Evolutionary conservation across 495 filamentous ascomycete genomes (phyloP), one percentile per base, ranked within the genome.

Genomic region (Trichocladium antarcticum): DNA sequence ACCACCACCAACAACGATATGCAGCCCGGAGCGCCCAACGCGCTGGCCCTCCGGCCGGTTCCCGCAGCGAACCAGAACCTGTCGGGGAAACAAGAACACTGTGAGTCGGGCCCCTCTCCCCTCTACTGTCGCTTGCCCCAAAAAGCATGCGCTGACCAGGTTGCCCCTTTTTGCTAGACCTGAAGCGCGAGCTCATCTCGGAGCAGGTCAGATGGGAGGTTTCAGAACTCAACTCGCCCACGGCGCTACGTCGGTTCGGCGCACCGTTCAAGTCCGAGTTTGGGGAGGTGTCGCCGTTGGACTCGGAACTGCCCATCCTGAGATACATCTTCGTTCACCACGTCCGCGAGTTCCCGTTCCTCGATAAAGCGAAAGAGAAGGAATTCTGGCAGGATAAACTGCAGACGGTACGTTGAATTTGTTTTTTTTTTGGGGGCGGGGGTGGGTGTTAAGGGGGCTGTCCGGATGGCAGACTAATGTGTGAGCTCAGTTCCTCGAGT

Each of bases 351-450:
- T 98, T 98, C 55, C 92, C 92, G 0, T 98, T 98, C 62, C 76
- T 98, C 44, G 87, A 97, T 64, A 83, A 89, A 73, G 92, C 92
- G 20, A 83, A 78, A 53, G 92, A 98, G 75, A 94, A 95, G 75
- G 90, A 98, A 64, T 98, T 98, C 58, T 98, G 92, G 92, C 92
- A 98, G 69, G 87, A 97, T 58, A 95, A 95, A 64, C 68, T 98
- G 41, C 92, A 98, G 75, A 80, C 89, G 65, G 89, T 95, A 67
- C 37, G 87, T 78, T 53, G 28, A 37, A 16, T 20, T 6, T 29
- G 27, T 14, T 24, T 29, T 27, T 10, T n/a, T 15, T 36, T 24
- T 14, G 5, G 5, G 27, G 27, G 27, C 10, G 27, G n/a, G n/a
- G n/a, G n/a, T n/a, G n/a, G n/a, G n/a, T n/a, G n/a, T n/a, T n/a